Evolutionary conservation across 352 stramenopile species (phyloP).

Genomic region (Pythium periplocum): DNA sequence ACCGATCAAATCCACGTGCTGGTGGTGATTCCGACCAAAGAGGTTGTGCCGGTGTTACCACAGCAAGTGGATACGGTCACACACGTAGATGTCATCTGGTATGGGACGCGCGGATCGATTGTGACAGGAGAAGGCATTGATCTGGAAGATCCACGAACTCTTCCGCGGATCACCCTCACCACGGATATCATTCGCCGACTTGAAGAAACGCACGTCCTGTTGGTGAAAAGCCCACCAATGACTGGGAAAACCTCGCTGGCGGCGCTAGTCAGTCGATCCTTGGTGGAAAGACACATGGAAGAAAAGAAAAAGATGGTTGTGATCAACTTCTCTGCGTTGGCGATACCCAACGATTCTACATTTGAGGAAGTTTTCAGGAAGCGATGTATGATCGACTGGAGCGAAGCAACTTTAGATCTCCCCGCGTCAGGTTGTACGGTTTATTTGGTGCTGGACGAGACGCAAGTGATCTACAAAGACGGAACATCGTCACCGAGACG

Average conservation of each 20-base stretch:
- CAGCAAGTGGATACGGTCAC: too few relatives aligned
- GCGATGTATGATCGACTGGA: slow-evolving; percentile 4
- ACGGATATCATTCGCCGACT: slow-evolving; percentile 7
- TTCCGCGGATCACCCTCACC: slow-evolving; percentile 3
- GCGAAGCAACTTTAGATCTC: background rate
- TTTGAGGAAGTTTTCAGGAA: slow-evolving; percentile 5
- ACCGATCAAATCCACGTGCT: slow-evolving; percentile 8
- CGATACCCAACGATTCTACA: background rate
- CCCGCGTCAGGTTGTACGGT: slow-evolving; percentile 1
- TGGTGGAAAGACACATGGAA: slow-evolving; percentile 1
- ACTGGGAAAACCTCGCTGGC: slow-evolving; percentile 12
- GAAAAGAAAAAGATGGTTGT: background rate
- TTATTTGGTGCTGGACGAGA: slow-evolving; percentile 13
- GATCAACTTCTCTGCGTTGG: background rate
- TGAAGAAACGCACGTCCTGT: slow-evolving; percentile 7
- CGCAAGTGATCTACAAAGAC: slow-evolving; percentile 5
- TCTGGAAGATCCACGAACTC: background rate
- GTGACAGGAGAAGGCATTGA: too few relatives aligned
- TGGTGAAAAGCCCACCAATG: slow-evolving; percentile 13
- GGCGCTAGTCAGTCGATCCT: slow-evolving; percentile 5
- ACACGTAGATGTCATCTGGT: too few relatives aligned
- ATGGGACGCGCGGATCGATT: too few relatives aligned
- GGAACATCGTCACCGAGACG: background rate
- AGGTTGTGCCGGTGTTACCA: background rate
- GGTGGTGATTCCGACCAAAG: slow-evolving; percentile 1